Evolutionary conservation across 169 alveolate species (phyloP).

Genomic region (Plasmodium inui): DNA sequence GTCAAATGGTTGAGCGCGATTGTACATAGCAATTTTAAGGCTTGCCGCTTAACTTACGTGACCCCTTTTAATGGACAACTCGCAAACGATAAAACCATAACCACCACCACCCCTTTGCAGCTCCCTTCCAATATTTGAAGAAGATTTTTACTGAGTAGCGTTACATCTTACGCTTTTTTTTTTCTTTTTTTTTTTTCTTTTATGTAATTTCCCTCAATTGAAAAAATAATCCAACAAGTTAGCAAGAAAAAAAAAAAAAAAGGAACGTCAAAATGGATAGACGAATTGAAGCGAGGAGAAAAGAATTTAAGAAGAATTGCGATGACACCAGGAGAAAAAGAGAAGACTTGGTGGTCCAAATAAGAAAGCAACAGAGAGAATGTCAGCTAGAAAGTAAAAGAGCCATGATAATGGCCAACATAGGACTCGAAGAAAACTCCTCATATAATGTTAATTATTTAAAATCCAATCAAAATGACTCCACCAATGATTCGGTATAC

Average conservation of each 20-base stretch:
- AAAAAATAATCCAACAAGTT: too few species aligned
- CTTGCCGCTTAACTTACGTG: background rate
- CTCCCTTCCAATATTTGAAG: background rate
- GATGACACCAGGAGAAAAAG: constrained; percentile 93
- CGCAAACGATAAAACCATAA: background rate
- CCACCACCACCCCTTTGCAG: background rate
- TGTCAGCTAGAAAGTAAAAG: constrained; percentile 89
- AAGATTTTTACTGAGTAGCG: background rate
- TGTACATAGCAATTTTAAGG: background rate
- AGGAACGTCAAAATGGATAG: constrained; percentile 60
- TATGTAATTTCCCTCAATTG: background rate
- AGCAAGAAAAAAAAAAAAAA: background rate
- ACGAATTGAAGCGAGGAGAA: constrained; percentile 75
- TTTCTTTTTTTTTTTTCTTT: background rate
- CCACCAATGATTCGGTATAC: constrained; percentile 56
- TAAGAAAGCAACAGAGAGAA: constrained; percentile 92
- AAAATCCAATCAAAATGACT: constrained; percentile 76
- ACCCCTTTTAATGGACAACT: background rate
- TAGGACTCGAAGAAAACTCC: constrained; percentile 64
- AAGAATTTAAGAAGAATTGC: constrained; percentile 89
- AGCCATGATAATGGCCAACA: constrained; percentile 74
- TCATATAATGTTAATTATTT: constrained; percentile 50
- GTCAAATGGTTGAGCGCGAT: background rate
- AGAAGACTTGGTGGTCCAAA: constrained; percentile 92
- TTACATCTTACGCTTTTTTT: background rate